Conservation (phyloP, 352 stramenopile genomes). For the Phytophthora citrophthora region DNA sequence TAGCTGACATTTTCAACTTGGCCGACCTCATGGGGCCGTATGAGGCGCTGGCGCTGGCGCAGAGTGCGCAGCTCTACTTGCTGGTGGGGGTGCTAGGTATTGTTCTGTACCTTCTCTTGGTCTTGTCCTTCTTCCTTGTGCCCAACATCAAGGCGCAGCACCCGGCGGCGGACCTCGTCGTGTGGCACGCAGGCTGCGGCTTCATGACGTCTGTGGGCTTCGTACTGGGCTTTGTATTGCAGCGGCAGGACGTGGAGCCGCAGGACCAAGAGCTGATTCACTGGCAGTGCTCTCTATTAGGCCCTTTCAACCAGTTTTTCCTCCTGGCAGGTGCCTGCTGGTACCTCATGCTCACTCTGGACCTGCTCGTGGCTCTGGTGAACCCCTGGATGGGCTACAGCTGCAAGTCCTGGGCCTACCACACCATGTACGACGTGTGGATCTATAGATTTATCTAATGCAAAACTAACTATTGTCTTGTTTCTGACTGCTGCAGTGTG, state of each 20-base stretch:
- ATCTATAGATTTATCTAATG: neutral
- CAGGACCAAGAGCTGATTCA: constrained; percentile 12
- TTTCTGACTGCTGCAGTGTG: constrained; percentile 42
- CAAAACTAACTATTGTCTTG: neutral
- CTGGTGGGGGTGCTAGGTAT: constrained; percentile 63
- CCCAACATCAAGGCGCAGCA: constrained; percentile 84
- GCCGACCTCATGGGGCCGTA: constrained; percentile 41
- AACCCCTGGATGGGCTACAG: constrained; percentile 90
- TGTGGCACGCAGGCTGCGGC: constrained; percentile 77
- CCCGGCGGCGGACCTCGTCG: constrained; percentile 73
- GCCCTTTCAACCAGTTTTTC: constrained; percentile 85
- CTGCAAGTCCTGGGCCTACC: constrained; percentile 86
- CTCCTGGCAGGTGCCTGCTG: constrained; percentile 66
- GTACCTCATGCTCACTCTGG: constrained; percentile 87
- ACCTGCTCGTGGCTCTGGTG: constrained; percentile 85
- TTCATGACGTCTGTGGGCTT: constrained; percentile 69
- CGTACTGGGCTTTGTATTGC: constrained; percentile 51
- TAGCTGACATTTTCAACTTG: too few relatives aligned
- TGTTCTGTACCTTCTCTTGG: constrained; percentile 65
- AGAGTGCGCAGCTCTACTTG: constrained; percentile 65
- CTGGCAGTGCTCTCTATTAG: constrained; percentile 61
- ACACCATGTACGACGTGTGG: constrained; percentile 60
- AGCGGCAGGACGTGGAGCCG: constrained; percentile 13
- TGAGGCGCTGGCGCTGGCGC: constrained; percentile 58
- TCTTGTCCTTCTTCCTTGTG: constrained; percentile 76